These are phyloP conservation scores for Kwoniella pini DNA, from an alignment of 768 basidiomycete genomes.

Conservation along the genomic window DNA sequence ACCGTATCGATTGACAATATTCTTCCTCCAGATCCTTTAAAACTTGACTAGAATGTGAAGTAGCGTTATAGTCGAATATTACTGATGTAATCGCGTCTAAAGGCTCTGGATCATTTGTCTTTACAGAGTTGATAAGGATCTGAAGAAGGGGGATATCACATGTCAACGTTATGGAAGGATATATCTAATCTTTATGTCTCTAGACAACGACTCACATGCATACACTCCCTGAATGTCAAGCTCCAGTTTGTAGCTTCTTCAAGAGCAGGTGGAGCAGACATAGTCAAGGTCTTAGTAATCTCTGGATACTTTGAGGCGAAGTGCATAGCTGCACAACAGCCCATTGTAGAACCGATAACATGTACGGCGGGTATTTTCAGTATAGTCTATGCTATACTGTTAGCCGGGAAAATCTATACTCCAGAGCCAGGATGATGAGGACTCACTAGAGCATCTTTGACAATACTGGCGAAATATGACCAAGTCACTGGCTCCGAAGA, in stretches of 20 bases:
- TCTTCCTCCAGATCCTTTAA: slow-evolving; percentile 5
- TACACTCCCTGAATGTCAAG: slow-evolving; percentile 4
- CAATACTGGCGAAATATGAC: neutral
- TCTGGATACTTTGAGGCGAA: slow-evolving; percentile 7
- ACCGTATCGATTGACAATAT: neutral
- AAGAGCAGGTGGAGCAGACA: slow-evolving; percentile 5
- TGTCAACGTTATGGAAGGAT: too few relatives aligned
- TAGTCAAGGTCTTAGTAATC: neutral
- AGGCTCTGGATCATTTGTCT: neutral
- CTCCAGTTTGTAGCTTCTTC: neutral
- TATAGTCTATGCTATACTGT: neutral
- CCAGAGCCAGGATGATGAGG: neutral
- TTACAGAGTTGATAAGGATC: neutral
- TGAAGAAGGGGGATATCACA: neutral
- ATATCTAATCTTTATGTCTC: too few relatives aligned
- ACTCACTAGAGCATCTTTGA: slow-evolving; percentile 19
- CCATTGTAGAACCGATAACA: slow-evolving; percentile 11
- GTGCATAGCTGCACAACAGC: slow-evolving; percentile 6
- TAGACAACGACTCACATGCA: slow-evolving; percentile 10
- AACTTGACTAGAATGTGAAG: neutral
- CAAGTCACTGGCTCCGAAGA: slow-evolving; percentile 6
- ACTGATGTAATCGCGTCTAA: slow-evolving; percentile 4
- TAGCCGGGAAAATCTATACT: neutral
- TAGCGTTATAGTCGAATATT: slow-evolving; percentile 5
- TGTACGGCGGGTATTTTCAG: slow-evolving; percentile 12